These are phyloP conservation scores for Fusarium protoensiforme DNA, from an alignment of 2,329 filamentous ascomycete species.

Conservation along the genomic window DNA sequence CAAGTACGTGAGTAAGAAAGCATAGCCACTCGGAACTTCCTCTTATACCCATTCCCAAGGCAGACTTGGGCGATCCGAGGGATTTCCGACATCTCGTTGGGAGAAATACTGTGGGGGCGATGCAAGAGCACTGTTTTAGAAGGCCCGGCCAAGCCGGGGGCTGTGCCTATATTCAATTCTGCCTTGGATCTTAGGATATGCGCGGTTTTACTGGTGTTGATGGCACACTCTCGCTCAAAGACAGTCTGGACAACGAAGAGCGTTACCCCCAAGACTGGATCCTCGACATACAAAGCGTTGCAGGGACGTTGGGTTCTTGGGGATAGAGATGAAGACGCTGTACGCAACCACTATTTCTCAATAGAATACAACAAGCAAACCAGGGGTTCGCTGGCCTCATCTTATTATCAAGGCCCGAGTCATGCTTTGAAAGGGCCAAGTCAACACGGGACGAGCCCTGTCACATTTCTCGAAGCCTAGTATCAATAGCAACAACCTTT, in stretches of 20 bases:
- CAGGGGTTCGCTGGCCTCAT: not conserved
- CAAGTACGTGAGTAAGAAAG: not conserved
- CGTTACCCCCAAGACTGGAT: too few species aligned
- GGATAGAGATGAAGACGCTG: too few species aligned
- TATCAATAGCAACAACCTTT: slow-evolving; percentile 30
- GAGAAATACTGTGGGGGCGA: not conserved
- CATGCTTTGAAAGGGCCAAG: not conserved
- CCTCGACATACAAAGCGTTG: too few species aligned
- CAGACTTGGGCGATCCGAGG: not conserved
- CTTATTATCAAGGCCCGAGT: not conserved
- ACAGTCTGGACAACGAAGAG: too few species aligned
- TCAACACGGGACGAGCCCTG: not conserved
- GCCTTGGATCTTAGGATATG: not conserved
- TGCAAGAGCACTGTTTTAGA: not conserved
- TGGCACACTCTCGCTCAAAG: too few species aligned
- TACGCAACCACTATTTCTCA: too few species aligned
- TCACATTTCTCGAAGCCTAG: not conserved
- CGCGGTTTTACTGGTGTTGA: too few species aligned
- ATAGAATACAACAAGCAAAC: too few species aligned
- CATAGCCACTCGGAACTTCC: not conserved
- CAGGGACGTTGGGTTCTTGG: too few species aligned
- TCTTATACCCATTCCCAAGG: not conserved
- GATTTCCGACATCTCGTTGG: not conserved
- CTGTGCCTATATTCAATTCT: not conserved
- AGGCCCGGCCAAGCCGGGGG: too few species aligned